Percentiles rank a stretch among this genome's conserved stretches.
Conservation (phyloP, 1,284 basidiomycete species). For the Ustilago vetiveriae region DNA sequence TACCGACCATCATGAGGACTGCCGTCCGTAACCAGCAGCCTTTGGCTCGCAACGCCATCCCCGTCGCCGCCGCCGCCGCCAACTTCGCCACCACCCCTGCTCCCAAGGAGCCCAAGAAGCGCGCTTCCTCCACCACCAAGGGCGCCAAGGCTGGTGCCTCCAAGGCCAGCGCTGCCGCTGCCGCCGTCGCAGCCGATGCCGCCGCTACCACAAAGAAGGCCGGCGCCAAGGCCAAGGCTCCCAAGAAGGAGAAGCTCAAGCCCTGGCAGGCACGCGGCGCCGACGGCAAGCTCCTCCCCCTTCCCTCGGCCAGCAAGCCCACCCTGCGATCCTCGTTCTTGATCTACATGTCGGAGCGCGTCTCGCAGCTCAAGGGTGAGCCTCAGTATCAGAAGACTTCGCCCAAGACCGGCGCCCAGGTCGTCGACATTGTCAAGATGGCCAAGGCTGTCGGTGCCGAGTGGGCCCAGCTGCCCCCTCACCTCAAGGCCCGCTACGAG, state of each 20-base stretch:
- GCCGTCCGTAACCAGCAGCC: constrained; percentile 37
- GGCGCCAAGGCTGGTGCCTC: constrained; percentile 35
- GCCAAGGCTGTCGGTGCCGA: constrained; percentile 51
- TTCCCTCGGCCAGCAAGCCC: constrained; percentile 61
- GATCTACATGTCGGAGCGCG: constrained; percentile 55
- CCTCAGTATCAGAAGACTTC: constrained; percentile 48
- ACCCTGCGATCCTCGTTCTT: constrained; percentile 53
- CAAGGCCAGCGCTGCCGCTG: constrained; percentile 17
- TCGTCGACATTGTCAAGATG: constrained; percentile 52
- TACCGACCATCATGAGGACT: constrained; percentile 37
- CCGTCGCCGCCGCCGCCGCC: constrained; percentile 27
- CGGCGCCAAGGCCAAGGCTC: constrained; percentile 41
- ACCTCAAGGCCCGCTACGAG: constrained; percentile 51
- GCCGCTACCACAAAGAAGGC: constrained; percentile 31
- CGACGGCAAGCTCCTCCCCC: constrained; percentile 59
- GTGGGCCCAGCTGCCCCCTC: constrained; percentile 47
- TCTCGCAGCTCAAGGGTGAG: constrained; percentile 48
- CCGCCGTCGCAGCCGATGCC: constrained; percentile 16
- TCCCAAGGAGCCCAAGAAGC: constrained; percentile 47
- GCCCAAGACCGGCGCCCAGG: constrained; percentile 46
- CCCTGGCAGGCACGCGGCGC: constrained; percentile 52
- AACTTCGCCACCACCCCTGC: constrained; percentile 34
- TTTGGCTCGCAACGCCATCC: constrained; percentile 31
- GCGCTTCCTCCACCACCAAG: constrained; percentile 42
- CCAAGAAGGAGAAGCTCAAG: constrained; percentile 58